Conservation (phyloP, 208 protist species). For the Phytomonas francai region DNA sequence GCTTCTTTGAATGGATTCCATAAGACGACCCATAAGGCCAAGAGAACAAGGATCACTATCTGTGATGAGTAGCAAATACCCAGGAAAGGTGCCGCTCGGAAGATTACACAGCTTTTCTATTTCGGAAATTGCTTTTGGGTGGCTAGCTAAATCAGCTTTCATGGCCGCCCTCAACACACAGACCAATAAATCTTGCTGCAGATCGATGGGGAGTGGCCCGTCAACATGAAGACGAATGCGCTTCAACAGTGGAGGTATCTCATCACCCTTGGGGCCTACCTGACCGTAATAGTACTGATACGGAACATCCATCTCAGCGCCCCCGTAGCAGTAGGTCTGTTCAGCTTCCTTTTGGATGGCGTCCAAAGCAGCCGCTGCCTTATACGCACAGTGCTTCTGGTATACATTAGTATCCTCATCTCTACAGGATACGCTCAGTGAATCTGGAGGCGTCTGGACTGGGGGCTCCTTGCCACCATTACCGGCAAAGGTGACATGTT, state of each 20-base stretch:
- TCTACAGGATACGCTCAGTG: neutral
- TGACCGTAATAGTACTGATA: conserved; percentile 22
- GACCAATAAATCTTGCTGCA: neutral
- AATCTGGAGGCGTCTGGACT: neutral
- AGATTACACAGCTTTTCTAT: conserved; percentile 17
- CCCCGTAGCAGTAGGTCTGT: neutral
- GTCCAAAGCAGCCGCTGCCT: neutral
- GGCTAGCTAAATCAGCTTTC: neutral
- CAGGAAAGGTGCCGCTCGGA: conserved; percentile 17
- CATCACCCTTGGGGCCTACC: conserved; percentile 14
- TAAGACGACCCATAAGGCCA: conserved; percentile 12
- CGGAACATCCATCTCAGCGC: neutral
- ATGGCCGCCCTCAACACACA: neutral
- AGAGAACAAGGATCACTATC: conserved; percentile 4
- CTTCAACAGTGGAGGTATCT: conserved; percentile 17
- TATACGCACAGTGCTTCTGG: neutral
- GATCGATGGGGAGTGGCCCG: neutral
- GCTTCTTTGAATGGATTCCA: neutral
- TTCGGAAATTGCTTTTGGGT: conserved; percentile 13
- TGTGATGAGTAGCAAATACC: conserved; percentile 10
- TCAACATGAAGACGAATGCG: conserved; percentile 10
- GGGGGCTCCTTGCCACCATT: neutral
- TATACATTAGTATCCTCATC: neutral
- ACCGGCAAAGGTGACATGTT: neutral
- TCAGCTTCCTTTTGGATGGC: neutral